Base-by-base conservation (phyloP, 441 rosid genomes). In the Populus trichocarpa region DNA sequence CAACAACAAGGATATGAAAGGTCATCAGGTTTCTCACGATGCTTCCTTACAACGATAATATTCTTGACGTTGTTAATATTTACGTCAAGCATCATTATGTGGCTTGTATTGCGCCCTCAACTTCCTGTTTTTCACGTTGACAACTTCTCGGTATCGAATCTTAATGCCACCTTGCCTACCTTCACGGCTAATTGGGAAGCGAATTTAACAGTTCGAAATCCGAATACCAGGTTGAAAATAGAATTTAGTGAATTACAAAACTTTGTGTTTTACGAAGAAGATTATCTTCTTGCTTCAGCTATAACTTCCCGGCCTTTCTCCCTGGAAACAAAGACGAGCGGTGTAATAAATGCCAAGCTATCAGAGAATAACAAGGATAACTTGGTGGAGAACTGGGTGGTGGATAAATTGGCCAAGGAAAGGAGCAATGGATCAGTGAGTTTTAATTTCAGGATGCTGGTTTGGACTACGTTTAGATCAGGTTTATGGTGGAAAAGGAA, bases 41-140 rank as follows among this genome's bases (percentile, higher is more conserved):
- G 88, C 2, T 16, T 89, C 11, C 18, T 83, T 13, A 63, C 82
- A 53, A 71, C 82, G 67, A 22, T 90, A 70, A 46, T 91, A 71
- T 73, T 89, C 40, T 88, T 92, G 0, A 20, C 83, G 67, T 20
- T 86, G 9, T 61, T 89, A 71, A 79, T 89, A 81, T 71, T 72
- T 32, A 30, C 69, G 28, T 28, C 35, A 14, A 79, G 77, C 82
- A 35, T 79, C 71, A 79, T 90, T 78, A 74, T 78, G 77, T 85
- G 91, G 89, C 84, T 90, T 26, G 83, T 91, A 3, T 78, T 89
- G 78, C 94, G 90, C 32, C 98, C 97, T 23, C 82, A 83, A 30
- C 33, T 84, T 5, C 98, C 99, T 1, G 67, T 67, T 12, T 86
- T 91, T 73, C 53, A 71, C 33, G 42, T 93, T 30, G 68, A 79